Conservation (phyloP, 2,329 filamentous ascomycete genomes). For the Trichoderma asperellum region DNA sequence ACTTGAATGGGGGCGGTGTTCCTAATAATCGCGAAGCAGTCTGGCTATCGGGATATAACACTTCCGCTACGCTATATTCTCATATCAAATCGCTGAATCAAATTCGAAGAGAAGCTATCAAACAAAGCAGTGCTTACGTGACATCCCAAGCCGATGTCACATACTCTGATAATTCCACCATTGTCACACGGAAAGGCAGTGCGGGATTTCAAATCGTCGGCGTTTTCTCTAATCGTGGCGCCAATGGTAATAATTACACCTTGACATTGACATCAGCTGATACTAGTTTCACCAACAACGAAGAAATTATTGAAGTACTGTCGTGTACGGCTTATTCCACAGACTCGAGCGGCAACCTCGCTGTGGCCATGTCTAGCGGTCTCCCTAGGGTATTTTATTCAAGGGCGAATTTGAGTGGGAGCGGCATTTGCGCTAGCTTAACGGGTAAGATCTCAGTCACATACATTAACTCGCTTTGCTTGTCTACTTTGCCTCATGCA, state of each 20-base stretch:
- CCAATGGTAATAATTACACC: not conserved
- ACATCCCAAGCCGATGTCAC: not conserved
- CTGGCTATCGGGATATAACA: not conserved
- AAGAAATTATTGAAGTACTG: not conserved
- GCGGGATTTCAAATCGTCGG: not conserved
- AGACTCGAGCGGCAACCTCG: not conserved
- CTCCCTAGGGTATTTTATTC: not conserved
- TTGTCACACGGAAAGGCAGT: not conserved
- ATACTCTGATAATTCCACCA: not conserved
- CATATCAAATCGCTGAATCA: not conserved
- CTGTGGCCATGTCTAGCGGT: not conserved
- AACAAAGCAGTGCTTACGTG: not conserved
- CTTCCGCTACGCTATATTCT: not conserved
- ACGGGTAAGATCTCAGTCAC: not conserved
- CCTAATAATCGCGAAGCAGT: conserved; percentile 53
- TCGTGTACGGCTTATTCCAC: not conserved
- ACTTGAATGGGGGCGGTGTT: conserved; percentile 52
- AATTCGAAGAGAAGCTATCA: not conserved
- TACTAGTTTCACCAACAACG: not conserved
- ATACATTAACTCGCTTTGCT: not conserved
- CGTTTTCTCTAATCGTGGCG: not conserved
- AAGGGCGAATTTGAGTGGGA: not conserved
- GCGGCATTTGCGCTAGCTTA: not conserved
- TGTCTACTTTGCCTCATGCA: not conserved
- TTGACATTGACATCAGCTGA: not conserved